Base-by-base conservation (phyloP, 106 monocot species). In the Dendrobium chrysotoxum region DNA sequence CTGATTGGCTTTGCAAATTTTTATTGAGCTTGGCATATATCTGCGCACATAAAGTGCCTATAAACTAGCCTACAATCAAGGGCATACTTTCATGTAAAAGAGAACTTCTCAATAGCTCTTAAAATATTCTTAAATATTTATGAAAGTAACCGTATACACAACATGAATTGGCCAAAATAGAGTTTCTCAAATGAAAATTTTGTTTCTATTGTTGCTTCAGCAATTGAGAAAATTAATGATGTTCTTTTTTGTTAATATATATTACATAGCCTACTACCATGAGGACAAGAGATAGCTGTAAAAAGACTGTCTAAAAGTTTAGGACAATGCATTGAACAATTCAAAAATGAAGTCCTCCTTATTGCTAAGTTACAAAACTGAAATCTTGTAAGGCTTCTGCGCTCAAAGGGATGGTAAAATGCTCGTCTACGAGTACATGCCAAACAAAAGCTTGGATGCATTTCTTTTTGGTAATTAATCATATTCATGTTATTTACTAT, bases 371-470 rank as follows among this genome's bases (percentile, higher is more conserved):
- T 78, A 20, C 78, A 78, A 18, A 55, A 54, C 21, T 57, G 57
- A n/a, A 78, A 78, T 78, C 57, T 78, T 31, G 78, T 78, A 1
- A 2, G 78, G 78, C 25, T 78, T 20, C 26, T 78, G 78, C 78
- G 17, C 39, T 18, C 35, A 57, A 28, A 54, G 25, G 55, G 55
- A 78, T 20, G 57, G 58, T 7, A 50, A 78, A 53, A 55, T 78
- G 55, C 78, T 78, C 1, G 23, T 78, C 18, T 78, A 78, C 50
- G 78, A 78, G 26, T 78, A 78, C 25, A 78, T 78, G 55, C 78
- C 53, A 21, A 78, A 78, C 26, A 78, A 57, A 57, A 78, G 78
- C 55, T 39, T 78, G 55, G 78, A 78, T 39, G 57, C 55, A 30
- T 78, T 78, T 13, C 53, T 78, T 17, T 57, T 78, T 39, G 78